A percentile compares a stretch with the other conserved stretches of the same genome.
Conservation (phyloP, 768 basidiomycete species). For the Hericium coralloides region DNA sequence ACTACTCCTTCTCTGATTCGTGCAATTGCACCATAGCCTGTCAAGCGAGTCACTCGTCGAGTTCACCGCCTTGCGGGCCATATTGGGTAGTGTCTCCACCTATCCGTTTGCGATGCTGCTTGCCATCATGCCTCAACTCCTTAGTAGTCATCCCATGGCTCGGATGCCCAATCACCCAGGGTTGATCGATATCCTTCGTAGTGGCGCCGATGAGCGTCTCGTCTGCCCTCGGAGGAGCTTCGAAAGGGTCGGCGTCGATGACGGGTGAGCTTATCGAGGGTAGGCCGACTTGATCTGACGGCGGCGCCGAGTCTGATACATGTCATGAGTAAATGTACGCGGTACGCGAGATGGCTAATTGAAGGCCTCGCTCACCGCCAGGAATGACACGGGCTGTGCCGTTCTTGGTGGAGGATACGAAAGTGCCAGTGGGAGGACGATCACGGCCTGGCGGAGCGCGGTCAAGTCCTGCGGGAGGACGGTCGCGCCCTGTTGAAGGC, state of each 20-base stretch:
- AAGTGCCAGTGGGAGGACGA: too few species aligned
- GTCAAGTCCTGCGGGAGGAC: not conserved
- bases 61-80: not conserved
- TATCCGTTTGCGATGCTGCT: not conserved
- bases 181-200: not conserved
- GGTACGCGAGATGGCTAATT: not conserved
- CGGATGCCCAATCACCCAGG: not conserved
- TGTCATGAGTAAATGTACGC: too few species aligned
- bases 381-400: too few species aligned
- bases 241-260: not conserved
- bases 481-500: not conserved
- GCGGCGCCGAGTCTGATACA: too few species aligned
- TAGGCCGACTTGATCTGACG: not conserved
- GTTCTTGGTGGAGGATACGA: too few species aligned
- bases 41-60: not conserved
- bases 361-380: not conserved
- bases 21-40: too few species aligned
- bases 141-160: not conserved
- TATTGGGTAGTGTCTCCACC: not conserved
- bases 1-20: too few species aligned
- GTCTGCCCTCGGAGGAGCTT: not conserved
- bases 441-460: too few species aligned
- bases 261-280: not conserved
- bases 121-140: not conserved
- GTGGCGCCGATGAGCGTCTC: not conserved